Evolutionary conservation across 23 red algal genomes (phyloP).

Genomic region (Gracilariopsis chorda): DNA sequence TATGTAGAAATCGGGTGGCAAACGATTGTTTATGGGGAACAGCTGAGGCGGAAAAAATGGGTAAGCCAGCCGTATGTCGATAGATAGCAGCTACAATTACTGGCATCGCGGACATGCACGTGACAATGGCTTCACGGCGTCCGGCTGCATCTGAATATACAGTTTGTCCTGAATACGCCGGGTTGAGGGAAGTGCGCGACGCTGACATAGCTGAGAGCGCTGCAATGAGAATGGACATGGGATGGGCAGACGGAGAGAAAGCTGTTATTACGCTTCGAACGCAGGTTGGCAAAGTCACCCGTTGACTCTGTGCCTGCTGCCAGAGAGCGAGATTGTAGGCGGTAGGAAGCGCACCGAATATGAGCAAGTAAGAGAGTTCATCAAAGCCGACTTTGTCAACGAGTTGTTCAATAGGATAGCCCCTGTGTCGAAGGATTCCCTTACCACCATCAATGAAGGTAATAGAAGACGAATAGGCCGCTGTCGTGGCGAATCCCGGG

Average conservation of each 20-base stretch:
- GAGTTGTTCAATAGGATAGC: constrained; percentile 87
- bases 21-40: constrained; percentile 21
- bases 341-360: constrained; percentile 74
- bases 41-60: not conserved
- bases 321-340: constrained; percentile 29
- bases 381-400: constrained; percentile 59
- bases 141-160: constrained; percentile 34
- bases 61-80: constrained; percentile 8
- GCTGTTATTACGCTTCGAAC: constrained; percentile 43
- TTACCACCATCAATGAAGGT: constrained; percentile 80
- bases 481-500: constrained; percentile 93
- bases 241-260: constrained; percentile 70
- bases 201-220: constrained; percentile 76
- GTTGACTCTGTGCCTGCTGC: not conserved
- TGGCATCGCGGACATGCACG: constrained; percentile 34
- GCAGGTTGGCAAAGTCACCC: not conserved
- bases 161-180: constrained; percentile 39
- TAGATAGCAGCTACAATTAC: constrained; percentile 18
- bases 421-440: constrained; percentile 81
- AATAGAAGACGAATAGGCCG: constrained; percentile 55
- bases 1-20: constrained; percentile 70
- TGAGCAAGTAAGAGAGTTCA: constrained; percentile 71
- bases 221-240: constrained; percentile 86
- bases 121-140: constrained; percentile 28
- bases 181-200: constrained; percentile 58